These are phyloP conservation scores for Globisporangium ultimum DNA, from an alignment of 352 stramenopile species.

Conservation along the genomic window DNA sequence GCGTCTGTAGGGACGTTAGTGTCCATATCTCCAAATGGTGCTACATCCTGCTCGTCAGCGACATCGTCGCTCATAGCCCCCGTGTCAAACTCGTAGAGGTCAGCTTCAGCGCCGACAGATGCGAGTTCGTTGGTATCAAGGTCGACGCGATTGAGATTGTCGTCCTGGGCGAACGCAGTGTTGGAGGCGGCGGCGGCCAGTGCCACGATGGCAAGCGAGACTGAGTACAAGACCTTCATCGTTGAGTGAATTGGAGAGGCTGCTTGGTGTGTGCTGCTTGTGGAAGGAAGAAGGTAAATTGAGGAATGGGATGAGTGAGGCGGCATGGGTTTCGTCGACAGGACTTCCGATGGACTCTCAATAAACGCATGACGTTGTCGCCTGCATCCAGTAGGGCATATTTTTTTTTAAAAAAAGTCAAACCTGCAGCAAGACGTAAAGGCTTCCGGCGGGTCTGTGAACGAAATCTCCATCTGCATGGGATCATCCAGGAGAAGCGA, in stretches of 20 bases:
- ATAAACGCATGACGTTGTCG: too few relatives aligned
- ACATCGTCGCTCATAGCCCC: too few relatives aligned
- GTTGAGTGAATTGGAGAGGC: neutral
- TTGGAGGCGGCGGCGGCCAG: neutral
- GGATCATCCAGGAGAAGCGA: too few relatives aligned
- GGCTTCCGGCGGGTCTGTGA: too few relatives aligned
- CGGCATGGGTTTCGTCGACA: too few relatives aligned
- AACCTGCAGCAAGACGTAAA: too few relatives aligned
- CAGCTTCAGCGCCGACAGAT: neutral
- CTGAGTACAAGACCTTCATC: conserved; percentile 8
- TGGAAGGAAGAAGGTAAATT: neutral
- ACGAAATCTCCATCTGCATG: too few relatives aligned
- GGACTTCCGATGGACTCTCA: too few relatives aligned
- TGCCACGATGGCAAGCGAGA: conserved; percentile 6
- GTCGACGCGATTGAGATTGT: neutral
- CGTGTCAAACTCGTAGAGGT: too few relatives aligned
- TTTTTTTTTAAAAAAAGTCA: too few relatives aligned
- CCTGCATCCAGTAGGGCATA: too few relatives aligned
- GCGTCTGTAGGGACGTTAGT: neutral
- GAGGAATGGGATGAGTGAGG: neutral
- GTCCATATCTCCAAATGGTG: neutral
- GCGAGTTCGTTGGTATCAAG: neutral
- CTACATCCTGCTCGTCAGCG: neutral
- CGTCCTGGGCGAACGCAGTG: conserved; percentile 4
- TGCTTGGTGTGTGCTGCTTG: neutral